A percentile compares a stretch with the other conserved stretches of the same genome.
Evolutionary conservation across 2,329 filamentous ascomycete species (phyloP).

Genomic region (Allantophomopsis cytisporea): DNA sequence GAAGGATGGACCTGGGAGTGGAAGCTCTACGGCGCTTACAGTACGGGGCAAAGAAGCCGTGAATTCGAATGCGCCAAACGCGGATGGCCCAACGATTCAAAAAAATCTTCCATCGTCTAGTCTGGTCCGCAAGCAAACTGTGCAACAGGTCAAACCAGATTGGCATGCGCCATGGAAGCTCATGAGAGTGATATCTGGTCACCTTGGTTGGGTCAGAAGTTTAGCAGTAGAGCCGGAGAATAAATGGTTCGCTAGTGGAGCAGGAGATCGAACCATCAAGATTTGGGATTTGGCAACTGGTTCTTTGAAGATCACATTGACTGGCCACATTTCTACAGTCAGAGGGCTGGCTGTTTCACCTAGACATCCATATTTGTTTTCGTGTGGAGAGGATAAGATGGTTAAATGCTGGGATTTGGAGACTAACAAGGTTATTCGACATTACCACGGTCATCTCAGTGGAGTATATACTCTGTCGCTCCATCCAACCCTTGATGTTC

Average conservation of each 20-base stretch:
- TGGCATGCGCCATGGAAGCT: slow-evolving; percentile 99
- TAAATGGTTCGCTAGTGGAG: slow-evolving; percentile 93
- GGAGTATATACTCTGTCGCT: slow-evolving; percentile 87
- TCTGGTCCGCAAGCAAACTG: slow-evolving; percentile 22
- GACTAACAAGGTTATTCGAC: slow-evolving; percentile 97
- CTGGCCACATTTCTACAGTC: slow-evolving; percentile 88
- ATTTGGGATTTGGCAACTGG: slow-evolving; percentile 95
- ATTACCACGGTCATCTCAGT: slow-evolving; percentile 93
- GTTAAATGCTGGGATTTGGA: slow-evolving; percentile 99
- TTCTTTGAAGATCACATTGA: slow-evolving; percentile 70
- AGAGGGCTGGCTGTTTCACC: slow-evolving; percentile 85
- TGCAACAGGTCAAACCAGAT: slow-evolving; percentile 64
- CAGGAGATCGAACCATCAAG: slow-evolving; percentile 94
- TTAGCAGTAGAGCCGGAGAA: slow-evolving; percentile 92
- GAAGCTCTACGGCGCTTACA: slow-evolving; percentile 42
- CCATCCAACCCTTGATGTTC: slow-evolving; percentile 89
- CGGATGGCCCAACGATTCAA: slow-evolving; percentile 36
- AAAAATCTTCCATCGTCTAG: slow-evolving; percentile 36
- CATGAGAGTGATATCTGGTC: slow-evolving; percentile 93
- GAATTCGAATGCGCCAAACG: slow-evolving; percentile 32
- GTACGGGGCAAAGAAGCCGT: slow-evolving; percentile 28
- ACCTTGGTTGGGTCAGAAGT: slow-evolving; percentile 85
- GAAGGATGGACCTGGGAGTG: slow-evolving; percentile 18
- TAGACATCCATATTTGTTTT: slow-evolving; percentile 92
- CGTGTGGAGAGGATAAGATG: slow-evolving; percentile 98